Evolutionary conservation across 352 stramenopile genomes (phyloP).

Genomic region (Blastocystis sp.): DNA sequence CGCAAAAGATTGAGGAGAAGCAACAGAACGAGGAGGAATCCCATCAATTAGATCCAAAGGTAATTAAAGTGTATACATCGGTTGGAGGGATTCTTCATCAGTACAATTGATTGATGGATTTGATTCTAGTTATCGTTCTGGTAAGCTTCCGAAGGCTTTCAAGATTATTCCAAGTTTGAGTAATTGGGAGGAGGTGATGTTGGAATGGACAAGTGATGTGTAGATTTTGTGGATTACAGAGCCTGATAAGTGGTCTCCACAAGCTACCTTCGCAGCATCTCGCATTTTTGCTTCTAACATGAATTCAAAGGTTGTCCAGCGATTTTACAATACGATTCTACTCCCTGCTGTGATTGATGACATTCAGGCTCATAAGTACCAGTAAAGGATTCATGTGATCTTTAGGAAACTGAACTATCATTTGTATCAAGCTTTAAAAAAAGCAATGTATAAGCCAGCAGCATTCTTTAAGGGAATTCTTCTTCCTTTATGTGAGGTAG

Average conservation of each 20-base stretch:
- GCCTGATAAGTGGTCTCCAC: slow-evolving; percentile 93
- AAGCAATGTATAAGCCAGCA: slow-evolving; percentile 95
- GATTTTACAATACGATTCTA: slow-evolving; percentile 96
- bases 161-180: slow-evolving; percentile 96
- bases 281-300: slow-evolving; percentile 96
- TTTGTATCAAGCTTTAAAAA: slow-evolving; percentile 95
- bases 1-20: slow-evolving; percentile 97
- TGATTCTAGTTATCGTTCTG: slow-evolving; percentile 80
- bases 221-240: slow-evolving; percentile 87
- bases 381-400: slow-evolving; percentile 4
- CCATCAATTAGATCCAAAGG: slow-evolving; percentile 80
- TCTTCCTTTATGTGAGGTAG: slow-evolving; percentile 83
- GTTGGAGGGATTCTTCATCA: slow-evolving; percentile 89
- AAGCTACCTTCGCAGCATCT: slow-evolving; percentile 91
- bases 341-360: slow-evolving; percentile 88
- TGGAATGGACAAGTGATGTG: slow-evolving; percentile 54
- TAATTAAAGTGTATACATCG: slow-evolving; percentile 94
- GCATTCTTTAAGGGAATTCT: slow-evolving; percentile 99
- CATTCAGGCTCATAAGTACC: slow-evolving; percentile 85
- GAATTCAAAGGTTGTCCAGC: slow-evolving; percentile 95
- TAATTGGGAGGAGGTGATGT: slow-evolving; percentile 89
- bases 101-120: neutral
- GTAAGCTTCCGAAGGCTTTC: slow-evolving; percentile 98
- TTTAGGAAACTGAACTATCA: slow-evolving; percentile 91
- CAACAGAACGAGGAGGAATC: slow-evolving; percentile 73